Evolutionary conservation across 805 yeast genomes (phyloP).

Genomic region (Metschnikowia reukaufii): DNA sequence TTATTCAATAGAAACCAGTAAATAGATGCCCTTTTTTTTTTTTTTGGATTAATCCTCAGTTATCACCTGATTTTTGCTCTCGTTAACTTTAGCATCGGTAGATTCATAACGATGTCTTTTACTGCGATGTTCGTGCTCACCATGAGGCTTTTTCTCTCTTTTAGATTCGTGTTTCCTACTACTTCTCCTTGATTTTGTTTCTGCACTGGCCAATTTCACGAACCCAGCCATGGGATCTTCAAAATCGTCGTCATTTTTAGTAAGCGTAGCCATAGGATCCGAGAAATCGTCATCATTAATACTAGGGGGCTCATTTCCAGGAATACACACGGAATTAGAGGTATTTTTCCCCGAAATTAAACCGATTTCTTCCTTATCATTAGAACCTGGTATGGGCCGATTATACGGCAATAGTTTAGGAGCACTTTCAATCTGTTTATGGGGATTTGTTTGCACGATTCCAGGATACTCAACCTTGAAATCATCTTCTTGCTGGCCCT

Average conservation of each 20-base stretch:
- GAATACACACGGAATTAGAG: no score
- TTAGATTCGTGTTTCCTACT: neutral
- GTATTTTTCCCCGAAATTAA: no score
- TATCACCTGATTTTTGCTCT: no score
- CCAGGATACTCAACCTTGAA: slow-evolving; percentile 30
- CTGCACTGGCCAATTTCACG: neutral
- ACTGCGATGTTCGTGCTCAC: slow-evolving; percentile 4
- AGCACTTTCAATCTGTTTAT: slow-evolving; percentile 6
- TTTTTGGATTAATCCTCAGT: neutral
- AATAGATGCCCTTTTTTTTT: neutral
- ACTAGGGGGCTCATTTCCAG: no score
- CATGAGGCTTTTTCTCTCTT: neutral
- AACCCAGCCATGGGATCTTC: slow-evolving; percentile 10
- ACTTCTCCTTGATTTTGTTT: neutral
- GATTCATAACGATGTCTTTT: slow-evolving; percentile 8
- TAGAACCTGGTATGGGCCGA: neutral
- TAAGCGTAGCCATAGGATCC: slow-evolving; percentile 32
- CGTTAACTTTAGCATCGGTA: neutral
- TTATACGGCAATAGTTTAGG: slow-evolving; percentile 10
- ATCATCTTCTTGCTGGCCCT: slow-evolving; percentile 50
- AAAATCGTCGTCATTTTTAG: slow-evolving; percentile 39
- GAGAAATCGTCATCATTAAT: slow-evolving; percentile 23
- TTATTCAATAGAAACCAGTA: slow-evolving; percentile 6
- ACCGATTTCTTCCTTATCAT: no score
- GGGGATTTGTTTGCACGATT: slow-evolving; percentile 5